Evolutionary conservation across 768 basidiomycete species (phyloP), one percentile per base, ranked within the genome.

Genomic region (Naganishia antarctica): DNA sequence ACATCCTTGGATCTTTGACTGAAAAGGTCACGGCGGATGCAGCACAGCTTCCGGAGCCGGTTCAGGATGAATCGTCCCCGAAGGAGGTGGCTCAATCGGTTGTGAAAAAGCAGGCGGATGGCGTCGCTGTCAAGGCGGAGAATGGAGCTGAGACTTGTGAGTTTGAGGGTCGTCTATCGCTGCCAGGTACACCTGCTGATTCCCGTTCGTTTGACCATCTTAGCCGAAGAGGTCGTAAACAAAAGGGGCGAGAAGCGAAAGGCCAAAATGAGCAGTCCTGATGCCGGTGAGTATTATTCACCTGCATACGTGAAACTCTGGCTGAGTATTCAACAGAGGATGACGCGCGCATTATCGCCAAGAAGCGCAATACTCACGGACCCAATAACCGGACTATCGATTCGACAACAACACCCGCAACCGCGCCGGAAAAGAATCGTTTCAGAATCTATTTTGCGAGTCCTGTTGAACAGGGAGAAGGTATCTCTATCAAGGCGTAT

Each of bases 391-490:
- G 70, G 26, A 73, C 70, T 47, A 65, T 71, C 25, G 41, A 64
- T 26, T 34, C 64, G 4, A 25, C 61, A 48, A 44, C 40, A 23
- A 26, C 66, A 2, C 45, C 70, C 1, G 25, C 64, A n/a, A 4
- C 49, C 9, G 45, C 48, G 49, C 61, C 53, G 65, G 78, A 76
- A 62, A 75, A 79, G 69, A 78, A 77, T 61, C 73, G 80, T 12
- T 74, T 80, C 41, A 66, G 79, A 12, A 80, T 81, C 46, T 80
- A 81, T 73, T 80, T 81, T 66, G 76, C 78, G 26, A 77, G 76
- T 28, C 80, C 79, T 25, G 66, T 61, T 29, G 50, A 57, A 16
- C 31, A 37, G 12, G 45, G 45, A 18, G 68, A 67, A 25, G 64
- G 64, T 28, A 58, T 43, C 21, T 47, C 45, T 9, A 31, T 44